Base-by-base conservation (phyloP, 345 rosid species). In the Rhodamnia argentea region DNA sequence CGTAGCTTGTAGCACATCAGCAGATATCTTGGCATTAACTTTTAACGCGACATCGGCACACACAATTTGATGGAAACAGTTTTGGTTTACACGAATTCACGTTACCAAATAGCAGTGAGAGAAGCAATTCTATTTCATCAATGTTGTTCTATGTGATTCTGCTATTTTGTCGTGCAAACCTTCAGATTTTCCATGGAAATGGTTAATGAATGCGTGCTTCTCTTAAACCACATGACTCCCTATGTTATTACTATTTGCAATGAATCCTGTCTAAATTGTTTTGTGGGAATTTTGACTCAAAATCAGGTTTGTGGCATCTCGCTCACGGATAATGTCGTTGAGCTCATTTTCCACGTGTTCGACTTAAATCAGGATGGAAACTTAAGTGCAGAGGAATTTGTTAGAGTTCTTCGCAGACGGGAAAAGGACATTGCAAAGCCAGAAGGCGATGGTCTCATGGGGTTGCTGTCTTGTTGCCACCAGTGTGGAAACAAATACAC, bases 371-470 rank as follows among this genome's bases (percentile, higher is more conserved):
- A 62, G 32, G 99, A 97, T 87, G 96, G 98, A 85, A 90, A 87
- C 84, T 86, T 96, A 88, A 94, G 98, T 82, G 86, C 89, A 24
- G 92, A 93, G 7, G 99, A 97, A 93, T 93, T 96, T 91, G 70
- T 95, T 29, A 87, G 93, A 85, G 96, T 90, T 86, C 78, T 97
- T 24, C 92, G 88, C 87, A 90, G 89, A 87, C 93, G 95, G 78
- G 95, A 94, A 90, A 92, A 87, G 86, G 98, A 95, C 87, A 89
- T 95, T 75, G 91, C 96, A 84, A 93, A 91, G 83, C 96, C 98
- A 22, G 88, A 93, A 44, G 90, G 89, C 22, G 87, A 89, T 26
- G 95, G 96, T 60, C 47, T 92, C n/a, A 7, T 86, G n/a, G 93
- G 92, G 78, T 90, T 91, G 82, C 59, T 93, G 26, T 87, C 91